Evolutionary conservation across 192 early-diverging fungal genomes (phyloP).

Genomic region (Cetraspora pellucida): DNA sequence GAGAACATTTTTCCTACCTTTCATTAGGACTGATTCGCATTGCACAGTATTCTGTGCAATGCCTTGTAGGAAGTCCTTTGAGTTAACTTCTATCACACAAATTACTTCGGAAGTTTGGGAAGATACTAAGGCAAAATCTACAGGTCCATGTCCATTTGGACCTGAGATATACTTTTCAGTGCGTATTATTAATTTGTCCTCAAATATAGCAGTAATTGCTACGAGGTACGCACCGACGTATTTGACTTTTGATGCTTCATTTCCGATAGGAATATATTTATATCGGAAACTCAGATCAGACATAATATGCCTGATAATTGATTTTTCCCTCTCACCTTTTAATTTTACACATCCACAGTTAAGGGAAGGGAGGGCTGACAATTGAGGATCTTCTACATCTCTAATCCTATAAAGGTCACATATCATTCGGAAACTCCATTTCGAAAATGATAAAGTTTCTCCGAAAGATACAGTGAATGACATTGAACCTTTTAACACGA

Average conservation of each 20-base stretch:
- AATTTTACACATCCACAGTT: neutral
- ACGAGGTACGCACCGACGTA: neutral
- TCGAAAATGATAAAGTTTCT: neutral
- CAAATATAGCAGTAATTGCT: neutral
- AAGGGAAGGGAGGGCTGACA: neutral
- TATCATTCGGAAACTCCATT: neutral
- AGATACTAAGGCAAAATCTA: neutral
- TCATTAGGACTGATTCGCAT: neutral
- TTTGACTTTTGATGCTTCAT: neutral
- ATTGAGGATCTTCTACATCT: neutral
- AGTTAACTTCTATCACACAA: neutral
- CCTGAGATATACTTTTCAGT: slow-evolving; percentile 1
- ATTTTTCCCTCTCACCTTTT: neutral
- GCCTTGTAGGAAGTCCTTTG: neutral
- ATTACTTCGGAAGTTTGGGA: neutral
- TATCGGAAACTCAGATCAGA: neutral
- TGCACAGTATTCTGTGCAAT: neutral
- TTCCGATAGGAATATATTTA: neutral
- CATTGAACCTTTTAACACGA: neutral
- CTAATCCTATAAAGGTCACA: neutral
- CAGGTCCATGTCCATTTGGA: slow-evolving; percentile 11
- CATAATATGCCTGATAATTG: neutral
- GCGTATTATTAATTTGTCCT: neutral
- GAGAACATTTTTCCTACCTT: neutral
- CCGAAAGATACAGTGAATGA: neutral